Conservation (phyloP, 2,329 filamentous ascomycete species). For the Aspergillus tanneri region DNA sequence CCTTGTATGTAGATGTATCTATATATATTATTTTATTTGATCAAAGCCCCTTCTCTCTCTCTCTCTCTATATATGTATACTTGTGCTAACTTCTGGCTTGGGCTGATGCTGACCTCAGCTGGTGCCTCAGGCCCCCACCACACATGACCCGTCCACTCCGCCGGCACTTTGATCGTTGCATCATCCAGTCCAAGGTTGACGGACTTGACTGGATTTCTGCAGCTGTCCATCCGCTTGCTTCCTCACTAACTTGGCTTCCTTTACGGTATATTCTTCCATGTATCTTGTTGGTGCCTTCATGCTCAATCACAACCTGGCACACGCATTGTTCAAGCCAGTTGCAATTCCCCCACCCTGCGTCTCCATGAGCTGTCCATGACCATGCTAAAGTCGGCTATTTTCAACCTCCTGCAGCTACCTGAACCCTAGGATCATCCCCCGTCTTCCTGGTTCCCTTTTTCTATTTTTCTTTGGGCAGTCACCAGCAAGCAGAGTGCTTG, state of each 20-base stretch:
- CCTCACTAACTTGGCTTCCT: background rate
- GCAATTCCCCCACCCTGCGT: slow-evolving; percentile 1
- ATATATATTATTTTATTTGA: no score
- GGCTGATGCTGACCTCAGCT: background rate
- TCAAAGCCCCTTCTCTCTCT: no score
- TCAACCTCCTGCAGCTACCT: slow-evolving; percentile 9
- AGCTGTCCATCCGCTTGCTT: background rate
- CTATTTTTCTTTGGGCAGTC: background rate
- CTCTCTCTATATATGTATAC: no score
- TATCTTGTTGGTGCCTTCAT: slow-evolving; percentile 13
- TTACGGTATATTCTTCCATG: slow-evolving; percentile 2
- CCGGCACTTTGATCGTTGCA: background rate
- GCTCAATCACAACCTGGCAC: slow-evolving; percentile 17
- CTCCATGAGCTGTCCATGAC: slow-evolving; percentile 19
- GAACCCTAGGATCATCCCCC: slow-evolving; percentile 1
- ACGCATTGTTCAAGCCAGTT: slow-evolving; percentile 11
- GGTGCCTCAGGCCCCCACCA: background rate
- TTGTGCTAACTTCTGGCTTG: background rate
- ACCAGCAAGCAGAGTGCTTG: background rate
- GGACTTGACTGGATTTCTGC: no score
- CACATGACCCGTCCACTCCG: no score
- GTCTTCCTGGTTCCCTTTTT: background rate
- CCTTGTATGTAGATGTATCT: no score
- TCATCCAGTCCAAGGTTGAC: no score
- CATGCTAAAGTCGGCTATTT: slow-evolving; percentile 12